Percentiles rank a stretch among this genome's conserved stretches.
Conservation (phyloP, 352 stramenopile species). For the Phytophthora sp. region DNA sequence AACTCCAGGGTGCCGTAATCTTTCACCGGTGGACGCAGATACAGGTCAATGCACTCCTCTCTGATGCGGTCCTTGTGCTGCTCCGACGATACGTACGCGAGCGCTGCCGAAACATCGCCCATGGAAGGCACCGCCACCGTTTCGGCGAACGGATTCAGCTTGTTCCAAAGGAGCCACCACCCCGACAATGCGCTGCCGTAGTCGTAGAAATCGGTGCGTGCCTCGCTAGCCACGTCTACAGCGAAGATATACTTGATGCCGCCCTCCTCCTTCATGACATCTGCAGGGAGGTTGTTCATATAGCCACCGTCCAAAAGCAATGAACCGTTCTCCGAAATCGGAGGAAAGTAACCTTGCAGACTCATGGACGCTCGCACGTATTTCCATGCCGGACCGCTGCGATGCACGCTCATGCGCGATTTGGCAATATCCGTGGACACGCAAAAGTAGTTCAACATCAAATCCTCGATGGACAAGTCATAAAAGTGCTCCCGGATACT, state of each 20-base stretch:
- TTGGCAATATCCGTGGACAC: constrained; percentile 93
- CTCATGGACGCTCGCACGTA: constrained; percentile 93
- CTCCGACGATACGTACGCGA: constrained; percentile 91
- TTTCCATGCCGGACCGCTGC: constrained; percentile 87
- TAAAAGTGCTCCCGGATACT: constrained; percentile 78
- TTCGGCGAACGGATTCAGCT: constrained; percentile 89
- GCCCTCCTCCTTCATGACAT: constrained; percentile 91
- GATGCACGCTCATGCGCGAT: constrained; percentile 86
- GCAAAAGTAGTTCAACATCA: constrained; percentile 94
- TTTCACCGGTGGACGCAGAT: constrained; percentile 88
- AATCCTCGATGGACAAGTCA: constrained; percentile 86
- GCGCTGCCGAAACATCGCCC: constrained; percentile 89
- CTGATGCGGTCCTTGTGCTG: constrained; percentile 89
- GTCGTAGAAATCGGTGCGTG: constrained; percentile 72
- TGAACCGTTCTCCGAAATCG: constrained; percentile 88
- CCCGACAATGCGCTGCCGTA: constrained; percentile 86
- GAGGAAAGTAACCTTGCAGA: constrained; percentile 91
- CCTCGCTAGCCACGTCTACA: constrained; percentile 89
- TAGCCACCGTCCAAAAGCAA: constrained; percentile 92
- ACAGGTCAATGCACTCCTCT: constrained; percentile 88
- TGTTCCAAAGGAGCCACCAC: constrained; percentile 93
- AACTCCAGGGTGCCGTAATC: constrained; percentile 93
- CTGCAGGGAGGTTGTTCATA: constrained; percentile 93
- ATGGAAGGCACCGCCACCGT: constrained; percentile 92
- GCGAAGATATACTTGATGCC: constrained; percentile 91